These are phyloP conservation scores for Helotiales sp. DNA, from an alignment of 2,329 filamentous ascomycete species.

Conservation along the genomic window DNA sequence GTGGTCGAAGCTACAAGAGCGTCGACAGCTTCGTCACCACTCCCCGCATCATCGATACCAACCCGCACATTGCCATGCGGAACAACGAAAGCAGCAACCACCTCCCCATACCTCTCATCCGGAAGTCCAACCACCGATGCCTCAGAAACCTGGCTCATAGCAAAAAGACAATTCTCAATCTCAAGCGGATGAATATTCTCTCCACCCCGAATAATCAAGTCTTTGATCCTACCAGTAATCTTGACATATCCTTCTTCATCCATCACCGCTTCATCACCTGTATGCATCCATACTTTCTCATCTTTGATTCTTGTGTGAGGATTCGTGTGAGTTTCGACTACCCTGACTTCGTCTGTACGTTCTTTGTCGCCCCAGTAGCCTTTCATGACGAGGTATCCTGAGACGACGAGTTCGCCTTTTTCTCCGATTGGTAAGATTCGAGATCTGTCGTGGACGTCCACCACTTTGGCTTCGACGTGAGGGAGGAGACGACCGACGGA, in stretches of 20 bases:
- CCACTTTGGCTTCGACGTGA: slow-evolving; percentile 77
- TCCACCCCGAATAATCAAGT: slow-evolving; percentile 90
- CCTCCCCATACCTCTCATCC: slow-evolving; percentile 82
- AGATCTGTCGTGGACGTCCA: slow-evolving; percentile 63
- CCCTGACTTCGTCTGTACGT: slow-evolving; percentile 68
- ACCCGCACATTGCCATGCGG: slow-evolving; percentile 39
- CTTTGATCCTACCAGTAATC: slow-evolving; percentile 92
- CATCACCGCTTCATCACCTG: slow-evolving; percentile 88
- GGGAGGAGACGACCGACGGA: slow-evolving; percentile 80
- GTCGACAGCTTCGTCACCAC: slow-evolving; percentile 17
- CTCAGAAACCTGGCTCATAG: slow-evolving; percentile 69
- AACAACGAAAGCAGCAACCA: slow-evolving; percentile 81
- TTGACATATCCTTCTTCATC: slow-evolving; percentile 79
- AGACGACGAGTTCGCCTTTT: slow-evolving; percentile 78
- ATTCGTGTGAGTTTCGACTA: slow-evolving; percentile 42
- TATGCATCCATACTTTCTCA: slow-evolving; percentile 75
- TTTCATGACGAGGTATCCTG: slow-evolving; percentile 87
- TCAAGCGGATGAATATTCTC: slow-evolving; percentile 97
- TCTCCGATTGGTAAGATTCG: slow-evolving; percentile 62
- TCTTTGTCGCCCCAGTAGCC: slow-evolving; percentile 80
- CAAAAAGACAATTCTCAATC: slow-evolving; percentile 83
- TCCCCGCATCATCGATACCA: slow-evolving; percentile 31
- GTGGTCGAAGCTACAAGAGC: background rate
- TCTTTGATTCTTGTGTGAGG: slow-evolving; percentile 3
- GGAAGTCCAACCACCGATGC: slow-evolving; percentile 82